Base-by-base conservation (phyloP, 179 eudicot genomes). In the Heliamphora ciliata region DNA sequence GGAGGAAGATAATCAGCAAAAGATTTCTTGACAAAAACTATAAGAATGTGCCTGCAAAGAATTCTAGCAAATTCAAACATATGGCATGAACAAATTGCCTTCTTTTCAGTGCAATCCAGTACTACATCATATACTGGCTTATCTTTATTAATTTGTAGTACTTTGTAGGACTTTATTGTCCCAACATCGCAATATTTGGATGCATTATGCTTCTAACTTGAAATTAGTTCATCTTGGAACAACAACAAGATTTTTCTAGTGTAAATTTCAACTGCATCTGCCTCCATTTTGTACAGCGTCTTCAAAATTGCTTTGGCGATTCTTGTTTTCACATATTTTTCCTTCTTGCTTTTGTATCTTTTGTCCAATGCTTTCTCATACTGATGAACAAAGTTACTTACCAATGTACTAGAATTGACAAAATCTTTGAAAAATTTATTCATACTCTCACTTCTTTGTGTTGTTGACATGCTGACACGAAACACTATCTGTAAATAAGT, bases 41-140 rank as follows among this genome's bases (percentile, higher is more conserved):
- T 31, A 31, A 31, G 40, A 31, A 73, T 73, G 40, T 73, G 77
- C 11, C 6, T 51, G 58, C 77, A 73, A 73, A 73, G 10, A 0
- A 73, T 7, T 50, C 13, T 56, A 50, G 17, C 7, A 51, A 73
- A 50, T 51, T 73, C 31, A n/a, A 51, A 50, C 77, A 15, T 73
- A 48, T 72, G 76, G 31, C 77, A 73, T 47, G 77, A 48, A 73
- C 77, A 73, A 51, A 51, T 47, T 17, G 77, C 40, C 10, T 48
- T 51, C 3, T 40, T 70, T 46, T 70, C 74, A 40, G 46, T 4
- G 46, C 8, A 0, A 46, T 70, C 52, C 13, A 73, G 1, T 9
- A 17, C 58, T 7, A 73, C 77, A n/a, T 73, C 77, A n/a, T 73
- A 50, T 5, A 51, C 11, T 17, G 1, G 11, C 3, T 8, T 51